Conservation (phyloP, 176 grass and related monocot species). For the Oryza rufipogon region DNA sequence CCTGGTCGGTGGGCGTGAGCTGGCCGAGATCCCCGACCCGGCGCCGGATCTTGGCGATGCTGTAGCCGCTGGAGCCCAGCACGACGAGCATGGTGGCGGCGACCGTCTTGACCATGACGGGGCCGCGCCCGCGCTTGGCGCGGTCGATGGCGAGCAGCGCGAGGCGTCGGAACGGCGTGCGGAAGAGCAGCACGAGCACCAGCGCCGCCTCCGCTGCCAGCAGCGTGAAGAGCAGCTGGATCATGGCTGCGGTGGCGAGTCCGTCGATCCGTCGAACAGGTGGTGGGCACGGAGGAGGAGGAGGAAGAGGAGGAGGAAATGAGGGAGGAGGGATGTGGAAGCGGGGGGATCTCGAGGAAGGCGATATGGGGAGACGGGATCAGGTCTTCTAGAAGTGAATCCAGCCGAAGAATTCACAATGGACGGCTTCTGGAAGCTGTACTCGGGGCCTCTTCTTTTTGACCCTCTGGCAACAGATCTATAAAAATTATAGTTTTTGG, state of each 20-base stretch:
- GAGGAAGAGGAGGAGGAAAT: neutral
- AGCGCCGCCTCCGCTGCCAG: conserved; percentile 61
- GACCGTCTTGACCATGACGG: conserved; percentile 58
- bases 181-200: conserved; percentile 61
- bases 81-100: conserved; percentile 60
- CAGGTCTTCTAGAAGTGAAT: neutral
- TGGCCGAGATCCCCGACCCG: conserved; percentile 43
- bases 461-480: neutral
- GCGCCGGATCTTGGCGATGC: conserved; percentile 62
- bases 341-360: conserved; percentile 11
- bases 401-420: neutral
- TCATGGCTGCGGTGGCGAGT: conserved; percentile 30
- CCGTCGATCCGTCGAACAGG: neutral
- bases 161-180: conserved; percentile 51
- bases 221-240: conserved; percentile 68
- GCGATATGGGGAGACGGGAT: neutral
- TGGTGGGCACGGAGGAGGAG: neutral
- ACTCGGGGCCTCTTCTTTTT: neutral
- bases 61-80: conserved; percentile 54
- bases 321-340: neutral
- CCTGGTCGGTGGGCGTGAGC: conserved; percentile 66
- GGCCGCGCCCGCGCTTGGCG: conserved; percentile 61
- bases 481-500: too few relatives aligned
- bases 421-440: neutral
- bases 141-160: conserved; percentile 52